These are phyloP conservation scores for Rhododendron molle DNA, from an alignment of 148 eudicot species.

Conservation along the genomic window DNA sequence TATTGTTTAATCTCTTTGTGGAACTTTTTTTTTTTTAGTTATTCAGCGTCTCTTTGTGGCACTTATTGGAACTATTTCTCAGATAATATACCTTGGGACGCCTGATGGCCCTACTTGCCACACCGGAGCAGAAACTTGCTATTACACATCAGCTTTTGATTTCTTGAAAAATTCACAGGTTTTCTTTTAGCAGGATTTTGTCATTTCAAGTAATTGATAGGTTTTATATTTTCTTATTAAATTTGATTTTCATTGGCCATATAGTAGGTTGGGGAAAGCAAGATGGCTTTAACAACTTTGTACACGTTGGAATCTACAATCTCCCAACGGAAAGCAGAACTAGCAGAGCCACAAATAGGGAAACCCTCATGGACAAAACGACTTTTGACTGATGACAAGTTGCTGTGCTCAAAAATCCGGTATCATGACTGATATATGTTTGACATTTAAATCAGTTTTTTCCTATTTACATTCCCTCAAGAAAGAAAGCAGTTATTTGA, in stretches of 20 bases:
- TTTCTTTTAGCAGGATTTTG: not conserved
- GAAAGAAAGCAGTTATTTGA: not conserved
- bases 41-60: not conserved
- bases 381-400: slow-evolving; percentile 56
- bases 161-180: slow-evolving; percentile 48
- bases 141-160: slow-evolving; percentile 66
- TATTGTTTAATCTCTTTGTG: not conserved
- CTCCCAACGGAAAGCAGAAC: slow-evolving; percentile 53
- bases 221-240: not conserved
- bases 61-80: slow-evolving; percentile 7
- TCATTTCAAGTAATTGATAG: not conserved
- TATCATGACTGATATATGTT: slow-evolving; percentile 14
- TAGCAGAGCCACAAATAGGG: slow-evolving; percentile 25
- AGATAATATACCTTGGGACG: slow-evolving; percentile 89
- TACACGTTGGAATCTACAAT: slow-evolving; percentile 78
- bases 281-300: slow-evolving; percentile 63
- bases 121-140: slow-evolving; percentile 95
- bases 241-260: not conserved
- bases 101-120: slow-evolving; percentile 97
- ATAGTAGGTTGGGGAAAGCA: slow-evolving; percentile 41
- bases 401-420: slow-evolving; percentile 89
- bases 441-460: not conserved
- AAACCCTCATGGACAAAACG: slow-evolving; percentile 95
- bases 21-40: not conserved
- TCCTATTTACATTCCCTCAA: not conserved